Percentiles rank a stretch among this genome's conserved stretches.
Evolutionary conservation across 352 stramenopile species (phyloP).

Genomic region (Phytophthora fragariae): DNA sequence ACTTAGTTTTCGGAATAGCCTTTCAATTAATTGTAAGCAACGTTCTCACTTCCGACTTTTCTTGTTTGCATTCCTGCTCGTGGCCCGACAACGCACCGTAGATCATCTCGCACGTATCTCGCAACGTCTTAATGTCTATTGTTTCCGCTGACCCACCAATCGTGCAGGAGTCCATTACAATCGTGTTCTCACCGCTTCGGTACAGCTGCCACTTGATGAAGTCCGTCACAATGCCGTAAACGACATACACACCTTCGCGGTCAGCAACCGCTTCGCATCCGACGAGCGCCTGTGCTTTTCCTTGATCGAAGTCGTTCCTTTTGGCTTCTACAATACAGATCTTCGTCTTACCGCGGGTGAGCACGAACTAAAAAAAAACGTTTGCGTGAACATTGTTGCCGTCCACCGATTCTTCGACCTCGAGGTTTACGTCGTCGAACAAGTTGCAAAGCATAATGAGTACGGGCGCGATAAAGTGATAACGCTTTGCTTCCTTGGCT

Average conservation of each 20-base stretch:
- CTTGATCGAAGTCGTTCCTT: constrained; percentile 56
- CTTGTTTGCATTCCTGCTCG: constrained; percentile 35
- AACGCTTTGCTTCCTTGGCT: constrained; percentile 26
- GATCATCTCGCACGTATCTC: constrained; percentile 46
- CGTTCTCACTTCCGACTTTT: constrained; percentile 5
- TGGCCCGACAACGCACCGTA: constrained; percentile 38
- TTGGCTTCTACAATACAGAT: constrained; percentile 64
- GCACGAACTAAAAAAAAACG: constrained; percentile 55
- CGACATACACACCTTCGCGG: constrained; percentile 42
- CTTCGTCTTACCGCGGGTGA: constrained; percentile 46
- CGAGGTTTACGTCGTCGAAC: constrained; percentile 33
- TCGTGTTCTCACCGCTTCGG: constrained; percentile 40
- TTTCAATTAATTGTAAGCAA: neutral
- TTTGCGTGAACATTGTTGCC: constrained; percentile 51
- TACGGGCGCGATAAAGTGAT: neutral
- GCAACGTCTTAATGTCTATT: constrained; percentile 34
- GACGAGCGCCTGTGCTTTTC: constrained; percentile 51
- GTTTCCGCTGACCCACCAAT: constrained; percentile 25
- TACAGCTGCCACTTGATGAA: constrained; percentile 50
- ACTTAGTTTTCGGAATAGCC: neutral
- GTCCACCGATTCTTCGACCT: constrained; percentile 36
- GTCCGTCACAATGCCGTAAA: constrained; percentile 63
- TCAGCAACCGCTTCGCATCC: constrained; percentile 57
- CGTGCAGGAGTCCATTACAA: constrained; percentile 23
- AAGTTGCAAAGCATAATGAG: constrained; percentile 34